Percentiles rank a stretch among this genome's conserved stretches.
phyloP scores from a whole-genome alignment of 1,284 basidiomycete genomes.

The Malassezia yamatoensis region DNA sequence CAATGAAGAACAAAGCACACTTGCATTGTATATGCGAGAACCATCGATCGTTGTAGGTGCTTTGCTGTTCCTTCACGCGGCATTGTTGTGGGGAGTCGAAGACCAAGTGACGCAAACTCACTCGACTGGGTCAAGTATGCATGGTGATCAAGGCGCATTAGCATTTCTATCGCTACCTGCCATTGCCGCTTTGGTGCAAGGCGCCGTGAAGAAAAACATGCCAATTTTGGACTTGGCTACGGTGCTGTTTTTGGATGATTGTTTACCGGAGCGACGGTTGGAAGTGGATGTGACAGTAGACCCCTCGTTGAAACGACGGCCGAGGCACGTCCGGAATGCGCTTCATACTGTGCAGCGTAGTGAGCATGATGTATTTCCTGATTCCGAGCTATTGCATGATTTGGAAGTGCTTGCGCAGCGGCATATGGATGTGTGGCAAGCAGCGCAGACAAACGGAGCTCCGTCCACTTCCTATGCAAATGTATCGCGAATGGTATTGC shows the following conservation, averaged over 20 bases:
- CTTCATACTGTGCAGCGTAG: constrained; percentile 9
- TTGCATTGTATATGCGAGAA: too few relatives aligned
- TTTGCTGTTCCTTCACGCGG: constrained; percentile 33
- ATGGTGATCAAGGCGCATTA: constrained; percentile 29
- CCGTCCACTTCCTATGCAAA: constrained; percentile 2
- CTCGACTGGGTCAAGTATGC: constrained; percentile 5
- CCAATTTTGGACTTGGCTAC: constrained; percentile 35
- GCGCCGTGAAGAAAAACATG: constrained; percentile 33
- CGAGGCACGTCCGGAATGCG: constrained; percentile 6
- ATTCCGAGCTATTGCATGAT: constrained; percentile 41
- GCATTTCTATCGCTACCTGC: constrained; percentile 31
- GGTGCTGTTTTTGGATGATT: constrained; percentile 24
- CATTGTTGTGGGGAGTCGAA: constrained; percentile 26
- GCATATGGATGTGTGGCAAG: constrained; percentile 32
- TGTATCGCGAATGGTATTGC: constrained; percentile 20
- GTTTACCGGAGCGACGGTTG: constrained; percentile 3
- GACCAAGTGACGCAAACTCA: constrained; percentile 20
- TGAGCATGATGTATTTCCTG: constrained; percentile 15
- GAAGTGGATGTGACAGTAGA: neutral
- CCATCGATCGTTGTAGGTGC: constrained; percentile 38
- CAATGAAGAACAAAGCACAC: too few relatives aligned
- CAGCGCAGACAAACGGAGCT: neutral
- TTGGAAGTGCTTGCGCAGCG: constrained; percentile 33
- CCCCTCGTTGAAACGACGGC: neutral
- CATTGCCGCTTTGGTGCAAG: constrained; percentile 33